phyloP scores from a whole-genome alignment of 1,284 basidiomycete genomes.

The Trametes hirsuta region DNA sequence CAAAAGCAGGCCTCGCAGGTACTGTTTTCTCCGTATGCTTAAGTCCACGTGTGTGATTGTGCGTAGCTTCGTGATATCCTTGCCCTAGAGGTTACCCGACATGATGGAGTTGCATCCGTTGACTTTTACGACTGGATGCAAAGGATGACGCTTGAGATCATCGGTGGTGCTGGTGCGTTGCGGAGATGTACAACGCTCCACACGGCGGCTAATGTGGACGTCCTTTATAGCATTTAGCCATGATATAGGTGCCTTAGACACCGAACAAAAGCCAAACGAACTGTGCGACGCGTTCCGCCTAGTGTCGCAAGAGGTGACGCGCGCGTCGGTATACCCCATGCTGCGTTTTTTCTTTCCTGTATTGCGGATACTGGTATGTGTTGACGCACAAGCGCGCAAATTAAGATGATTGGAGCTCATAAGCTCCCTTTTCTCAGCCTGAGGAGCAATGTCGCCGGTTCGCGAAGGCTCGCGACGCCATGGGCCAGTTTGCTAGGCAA shows the following conservation, averaged over 20 bases:
- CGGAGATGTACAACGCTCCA: no score
- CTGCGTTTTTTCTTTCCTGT: slow-evolving; percentile 15
- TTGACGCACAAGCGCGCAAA: not conserved
- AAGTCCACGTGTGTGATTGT: no score
- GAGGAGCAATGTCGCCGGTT: slow-evolving; percentile 7
- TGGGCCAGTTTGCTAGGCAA: slow-evolving; percentile 39
- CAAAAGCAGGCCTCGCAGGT: slow-evolving; percentile 52
- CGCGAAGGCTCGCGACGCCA: slow-evolving; percentile 28
- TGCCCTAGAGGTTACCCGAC: slow-evolving; percentile 17
- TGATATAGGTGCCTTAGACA: slow-evolving; percentile 43
- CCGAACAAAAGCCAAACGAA: slow-evolving; percentile 37
- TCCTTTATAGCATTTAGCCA: slow-evolving; percentile 39
- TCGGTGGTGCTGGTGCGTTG: slow-evolving; percentile 46
- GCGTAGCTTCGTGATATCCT: slow-evolving; percentile 35
- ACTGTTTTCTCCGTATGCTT: no score
- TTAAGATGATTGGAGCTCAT: no score
- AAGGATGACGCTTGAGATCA: slow-evolving; percentile 50
- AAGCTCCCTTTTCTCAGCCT: not conserved
- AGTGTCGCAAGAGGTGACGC: slow-evolving; percentile 14
- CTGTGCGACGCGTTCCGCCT: slow-evolving; percentile 43
- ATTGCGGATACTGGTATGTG: slow-evolving; percentile 22
- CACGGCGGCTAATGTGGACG: no score
- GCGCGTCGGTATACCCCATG: slow-evolving; percentile 1
- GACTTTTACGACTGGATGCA: slow-evolving; percentile 46
- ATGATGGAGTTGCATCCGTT: slow-evolving; percentile 28